phyloP scores from a whole-genome alignment of 176 grass and related monocot species.

The Leersia perrieri region DNA sequence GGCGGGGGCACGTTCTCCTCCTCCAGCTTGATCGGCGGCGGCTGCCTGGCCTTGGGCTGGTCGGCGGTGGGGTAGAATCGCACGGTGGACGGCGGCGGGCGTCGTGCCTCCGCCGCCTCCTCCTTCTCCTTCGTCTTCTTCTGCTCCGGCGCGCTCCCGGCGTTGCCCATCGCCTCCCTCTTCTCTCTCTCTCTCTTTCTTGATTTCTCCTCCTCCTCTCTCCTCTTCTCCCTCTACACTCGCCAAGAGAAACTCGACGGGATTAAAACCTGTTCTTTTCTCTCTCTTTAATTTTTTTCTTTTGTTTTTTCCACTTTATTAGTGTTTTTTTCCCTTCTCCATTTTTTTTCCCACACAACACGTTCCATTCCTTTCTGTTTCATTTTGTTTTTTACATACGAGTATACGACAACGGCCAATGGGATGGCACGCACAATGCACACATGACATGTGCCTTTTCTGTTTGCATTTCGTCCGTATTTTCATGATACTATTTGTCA shows the following conservation, averaged over 20 bases:
- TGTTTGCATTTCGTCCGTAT: neutral
- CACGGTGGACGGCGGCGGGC: slow-evolving; percentile 39
- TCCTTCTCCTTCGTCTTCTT: slow-evolving; percentile 28
- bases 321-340: neutral
- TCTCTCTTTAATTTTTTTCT: neutral
- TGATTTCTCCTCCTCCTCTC: too few relatives aligned
- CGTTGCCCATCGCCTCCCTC: slow-evolving; percentile 34
- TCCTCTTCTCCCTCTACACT: too few relatives aligned
- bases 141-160: slow-evolving; percentile 46
- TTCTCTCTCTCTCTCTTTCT: neutral
- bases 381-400: neutral
- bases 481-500: neutral
- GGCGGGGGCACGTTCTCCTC: slow-evolving; percentile 52
- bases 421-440: too few relatives aligned
- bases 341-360: neutral
- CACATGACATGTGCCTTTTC: too few relatives aligned
- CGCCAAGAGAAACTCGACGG: neutral
- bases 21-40: slow-evolving; percentile 58
- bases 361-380: neutral
- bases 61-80: slow-evolving; percentile 51
- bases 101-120: neutral
- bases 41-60: slow-evolving; percentile 39
- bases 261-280: neutral
- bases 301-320: neutral
- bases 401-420: too few relatives aligned